A percentile compares a stretch with the other conserved stretches of the same genome.
phyloP scores from a whole-genome alignment of 2,329 filamentous ascomycete genomes.

The Gremmenia infestans region DNA sequence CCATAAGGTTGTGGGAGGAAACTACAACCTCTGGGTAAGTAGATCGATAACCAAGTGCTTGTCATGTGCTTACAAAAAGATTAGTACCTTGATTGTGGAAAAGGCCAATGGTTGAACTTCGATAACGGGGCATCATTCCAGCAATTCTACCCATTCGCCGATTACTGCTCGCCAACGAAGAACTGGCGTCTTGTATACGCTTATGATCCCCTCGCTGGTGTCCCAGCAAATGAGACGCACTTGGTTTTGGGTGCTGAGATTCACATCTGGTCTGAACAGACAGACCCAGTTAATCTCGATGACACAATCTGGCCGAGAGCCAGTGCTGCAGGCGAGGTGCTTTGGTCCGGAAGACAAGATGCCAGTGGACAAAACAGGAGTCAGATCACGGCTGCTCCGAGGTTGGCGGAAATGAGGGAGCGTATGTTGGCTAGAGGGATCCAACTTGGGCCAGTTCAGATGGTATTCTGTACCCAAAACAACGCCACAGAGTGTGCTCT shows the following conservation, averaged over 20 bases:
- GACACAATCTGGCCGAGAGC: conserved; percentile 72
- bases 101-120: conserved; percentile 75
- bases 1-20: conserved; percentile 67
- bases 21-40: conserved; percentile 71
- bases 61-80: conserved; percentile 12
- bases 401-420: conserved; percentile 73
- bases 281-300: conserved; percentile 74
- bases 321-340: conserved; percentile 68
- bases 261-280: conserved; percentile 75
- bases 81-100: conserved; percentile 78
- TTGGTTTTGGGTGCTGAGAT: conserved; percentile 78
- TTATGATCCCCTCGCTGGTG: conserved; percentile 65
- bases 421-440: conserved; percentile 66
- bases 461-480: conserved; percentile 67
- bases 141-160: conserved; percentile 62
- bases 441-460: conserved; percentile 59
- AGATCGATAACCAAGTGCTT: neutral
- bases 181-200: conserved; percentile 79
- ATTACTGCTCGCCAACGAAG: conserved; percentile 78
- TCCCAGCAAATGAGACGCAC: conserved; percentile 56
- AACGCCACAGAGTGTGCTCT: conserved; percentile 43
- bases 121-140: conserved; percentile 48
- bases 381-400: conserved; percentile 62
- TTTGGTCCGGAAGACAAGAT: conserved; percentile 73
- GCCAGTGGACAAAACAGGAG: conserved; percentile 62